Percentiles rank a stretch among this genome's conserved stretches.
Evolutionary conservation across 108 stramenopile genomes (phyloP).

Genomic region (Schizochytrium sp.): DNA sequence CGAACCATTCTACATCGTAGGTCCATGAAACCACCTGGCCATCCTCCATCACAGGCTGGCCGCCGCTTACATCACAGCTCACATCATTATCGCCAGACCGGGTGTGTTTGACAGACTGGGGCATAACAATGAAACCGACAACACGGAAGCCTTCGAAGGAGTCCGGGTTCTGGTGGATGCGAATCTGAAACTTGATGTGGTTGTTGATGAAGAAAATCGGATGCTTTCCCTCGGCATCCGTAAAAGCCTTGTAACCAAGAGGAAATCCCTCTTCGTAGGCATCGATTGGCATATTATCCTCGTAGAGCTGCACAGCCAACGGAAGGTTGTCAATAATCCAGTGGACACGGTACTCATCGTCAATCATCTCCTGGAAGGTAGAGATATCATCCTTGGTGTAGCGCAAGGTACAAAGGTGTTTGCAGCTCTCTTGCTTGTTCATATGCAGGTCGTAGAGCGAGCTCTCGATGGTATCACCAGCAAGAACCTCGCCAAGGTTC

Average conservation of each 20-base stretch:
- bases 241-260: constrained; percentile 78
- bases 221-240: constrained; percentile 39
- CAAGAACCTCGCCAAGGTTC: constrained; percentile 75
- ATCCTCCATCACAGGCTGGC: constrained; percentile 4
- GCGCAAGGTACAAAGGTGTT: constrained; percentile 63
- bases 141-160: constrained; percentile 81
- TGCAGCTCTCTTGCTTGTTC: constrained; percentile 62
- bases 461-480: constrained; percentile 76
- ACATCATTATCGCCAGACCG: constrained; percentile 3
- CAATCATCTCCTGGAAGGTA: constrained; percentile 83
- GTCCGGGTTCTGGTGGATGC: constrained; percentile 76
- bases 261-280: constrained; percentile 82
- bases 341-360: constrained; percentile 93
- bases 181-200: constrained; percentile 88
- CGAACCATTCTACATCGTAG: constrained; percentile 93
- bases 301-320: constrained; percentile 67
- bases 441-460: constrained; percentile 64
- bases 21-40: constrained; percentile 83
- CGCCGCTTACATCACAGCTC: not conserved
- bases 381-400: constrained; percentile 67
- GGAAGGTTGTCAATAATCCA: constrained; percentile 86
- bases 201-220: constrained; percentile 84
- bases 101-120: constrained; percentile 86
- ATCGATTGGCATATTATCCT: not conserved
- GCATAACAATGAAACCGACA: constrained; percentile 89